Percentiles rank a stretch among this genome's conserved stretches.
phyloP scores from a whole-genome alignment of 495 filamentous ascomycete species.

The Trichoderma gamsii region DNA sequence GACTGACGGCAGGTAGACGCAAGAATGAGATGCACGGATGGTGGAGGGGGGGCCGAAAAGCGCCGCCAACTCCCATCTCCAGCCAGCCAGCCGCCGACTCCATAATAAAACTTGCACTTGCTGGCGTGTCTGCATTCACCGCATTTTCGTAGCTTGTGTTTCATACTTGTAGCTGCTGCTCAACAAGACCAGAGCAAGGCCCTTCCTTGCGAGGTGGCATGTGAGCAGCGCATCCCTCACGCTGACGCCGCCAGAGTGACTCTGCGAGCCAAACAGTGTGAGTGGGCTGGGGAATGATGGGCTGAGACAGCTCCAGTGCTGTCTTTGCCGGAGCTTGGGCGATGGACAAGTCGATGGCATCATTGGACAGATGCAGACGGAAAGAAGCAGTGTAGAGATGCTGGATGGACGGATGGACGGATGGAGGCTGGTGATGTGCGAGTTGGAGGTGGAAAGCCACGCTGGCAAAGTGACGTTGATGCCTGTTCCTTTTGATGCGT shows the following conservation, averaged over 20 bases:
- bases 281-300: constrained; percentile 11
- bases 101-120: not conserved
- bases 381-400: not conserved
- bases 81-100: not conserved
- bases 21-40: constrained; percentile 1
- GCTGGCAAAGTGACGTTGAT: not conserved
- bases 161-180: not conserved
- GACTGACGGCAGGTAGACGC: not conserved
- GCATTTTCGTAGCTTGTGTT: constrained; percentile 11
- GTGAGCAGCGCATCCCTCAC: constrained; percentile 11
- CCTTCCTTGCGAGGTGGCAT: constrained; percentile 8
- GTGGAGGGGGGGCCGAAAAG: not conserved
- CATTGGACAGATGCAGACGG: not conserved
- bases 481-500: not conserved
- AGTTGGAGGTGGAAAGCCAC: not conserved
- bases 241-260: constrained; percentile 2
- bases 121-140: constrained; percentile 1
- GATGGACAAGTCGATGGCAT: not conserved
- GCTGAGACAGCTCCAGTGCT: not conserved
- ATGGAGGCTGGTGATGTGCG: not conserved
- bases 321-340: not conserved
- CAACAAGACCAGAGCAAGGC: constrained; percentile 8
- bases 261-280: constrained; percentile 3
- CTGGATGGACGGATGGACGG: not conserved
- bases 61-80: not conserved